Evolutionary conservation across 225 moss, liverwort and hornwort genomes (phyloP).

Genomic region (Straminergon stramineum): DNA sequence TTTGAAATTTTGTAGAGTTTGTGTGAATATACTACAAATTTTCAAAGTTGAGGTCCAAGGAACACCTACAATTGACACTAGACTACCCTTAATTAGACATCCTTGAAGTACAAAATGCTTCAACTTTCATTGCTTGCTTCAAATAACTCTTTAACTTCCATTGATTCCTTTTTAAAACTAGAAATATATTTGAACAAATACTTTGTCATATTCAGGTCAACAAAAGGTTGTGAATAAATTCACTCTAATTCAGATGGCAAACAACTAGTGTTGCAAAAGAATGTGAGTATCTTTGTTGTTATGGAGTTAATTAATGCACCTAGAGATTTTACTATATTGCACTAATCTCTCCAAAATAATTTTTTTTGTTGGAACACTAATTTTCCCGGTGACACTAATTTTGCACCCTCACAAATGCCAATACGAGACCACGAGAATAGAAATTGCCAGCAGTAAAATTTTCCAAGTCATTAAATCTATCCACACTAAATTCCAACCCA

Average conservation of each 20-base stretch:
- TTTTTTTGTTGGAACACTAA: background rate
- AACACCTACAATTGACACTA: background rate
- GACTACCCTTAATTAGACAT: fast-evolving
- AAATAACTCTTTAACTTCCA: background rate
- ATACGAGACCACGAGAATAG: background rate
- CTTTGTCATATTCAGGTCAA: background rate
- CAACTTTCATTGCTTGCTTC: background rate
- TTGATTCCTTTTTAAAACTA: background rate
- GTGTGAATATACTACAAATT: background rate
- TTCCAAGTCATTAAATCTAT: background rate
- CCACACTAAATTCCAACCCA: background rate
- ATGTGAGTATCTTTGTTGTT: too few relatives aligned
- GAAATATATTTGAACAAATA: fast-evolving
- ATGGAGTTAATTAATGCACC: background rate
- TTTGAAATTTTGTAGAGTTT: background rate
- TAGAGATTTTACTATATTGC: too few relatives aligned
- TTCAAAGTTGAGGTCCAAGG: background rate
- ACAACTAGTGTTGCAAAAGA: fast-evolving
- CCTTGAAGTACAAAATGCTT: background rate
- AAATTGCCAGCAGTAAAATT: background rate
- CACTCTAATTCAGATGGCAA: fast-evolving
- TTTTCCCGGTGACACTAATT: background rate
- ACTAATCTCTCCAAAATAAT: fast-evolving
- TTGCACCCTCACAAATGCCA: background rate
- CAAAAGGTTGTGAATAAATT: background rate